Conservation (phyloP, 2,329 filamentous ascomycete species). For the Penicillium oxalicum region DNA sequence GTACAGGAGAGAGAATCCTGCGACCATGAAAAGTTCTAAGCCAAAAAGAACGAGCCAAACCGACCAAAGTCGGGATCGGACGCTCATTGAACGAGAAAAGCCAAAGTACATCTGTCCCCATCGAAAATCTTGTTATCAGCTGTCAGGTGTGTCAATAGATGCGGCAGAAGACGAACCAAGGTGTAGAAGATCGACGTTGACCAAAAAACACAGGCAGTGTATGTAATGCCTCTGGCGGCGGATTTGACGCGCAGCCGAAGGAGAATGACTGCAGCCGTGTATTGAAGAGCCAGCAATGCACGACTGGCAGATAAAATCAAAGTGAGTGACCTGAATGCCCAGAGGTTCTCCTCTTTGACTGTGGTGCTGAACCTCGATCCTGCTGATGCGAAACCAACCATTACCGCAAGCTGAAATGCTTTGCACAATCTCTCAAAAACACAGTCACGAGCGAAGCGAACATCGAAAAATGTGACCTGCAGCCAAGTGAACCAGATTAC, state of each 20-base stretch:
- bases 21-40: conserved; percentile 48
- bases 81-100: conserved; percentile 21
- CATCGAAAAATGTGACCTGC: conserved; percentile 57
- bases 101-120: conserved; percentile 29
- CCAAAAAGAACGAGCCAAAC: conserved; percentile 53
- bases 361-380: conserved; percentile 44
- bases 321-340: conserved; percentile 41
- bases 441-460: conserved; percentile 60
- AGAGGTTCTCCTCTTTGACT: conserved; percentile 35
- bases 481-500: conserved; percentile 67
- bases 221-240: conserved; percentile 23
- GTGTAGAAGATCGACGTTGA: conserved; percentile 25
- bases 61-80: conserved; percentile 36
- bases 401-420: conserved; percentile 56
- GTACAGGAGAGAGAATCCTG: conserved; percentile 51
- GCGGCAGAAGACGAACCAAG: conserved; percentile 16
- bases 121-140: not conserved
- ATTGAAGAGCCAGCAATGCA: conserved; percentile 50
- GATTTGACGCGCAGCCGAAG: conserved; percentile 23
- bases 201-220: conserved; percentile 27
- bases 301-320: conserved; percentile 48
- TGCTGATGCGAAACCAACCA: conserved; percentile 60
- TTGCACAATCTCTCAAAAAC: conserved; percentile 57
- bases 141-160: not conserved
- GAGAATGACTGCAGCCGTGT: conserved; percentile 37